Percentiles rank a stretch among this genome's conserved stretches.
Conservation (phyloP, 2,329 filamentous ascomycete genomes). For the Dryadomyces quercivorus region DNA sequence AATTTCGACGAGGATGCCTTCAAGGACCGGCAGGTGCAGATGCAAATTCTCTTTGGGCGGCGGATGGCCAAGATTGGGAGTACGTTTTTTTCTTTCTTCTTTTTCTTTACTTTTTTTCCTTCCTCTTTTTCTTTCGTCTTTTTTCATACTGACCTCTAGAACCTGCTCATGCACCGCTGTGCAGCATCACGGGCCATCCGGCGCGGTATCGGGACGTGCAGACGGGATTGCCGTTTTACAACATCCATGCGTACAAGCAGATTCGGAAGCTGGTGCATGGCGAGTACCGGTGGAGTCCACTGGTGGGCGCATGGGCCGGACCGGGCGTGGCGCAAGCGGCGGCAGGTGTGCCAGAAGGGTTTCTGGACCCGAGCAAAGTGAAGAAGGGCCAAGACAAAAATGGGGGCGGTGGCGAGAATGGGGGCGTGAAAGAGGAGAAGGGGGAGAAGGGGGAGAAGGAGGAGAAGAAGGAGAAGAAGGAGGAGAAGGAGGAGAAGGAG, state of each 20-base stretch:
- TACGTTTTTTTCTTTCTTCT: conserved; percentile 20
- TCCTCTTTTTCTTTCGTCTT: background rate
- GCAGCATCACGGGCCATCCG: conserved; percentile 70
- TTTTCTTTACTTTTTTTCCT: background rate
- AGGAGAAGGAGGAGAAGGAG: background rate
- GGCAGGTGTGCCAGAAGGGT: conserved; percentile 68
- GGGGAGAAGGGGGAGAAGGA: no score
- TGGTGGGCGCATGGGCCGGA: conserved; percentile 77
- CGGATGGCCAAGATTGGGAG: conserved; percentile 46
- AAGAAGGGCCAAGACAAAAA: conserved; percentile 3
- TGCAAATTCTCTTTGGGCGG: conserved; percentile 44
- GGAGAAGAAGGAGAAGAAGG: background rate
- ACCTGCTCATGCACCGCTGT: conserved; percentile 43
- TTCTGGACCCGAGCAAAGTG: conserved; percentile 27
- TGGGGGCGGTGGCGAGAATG: no score
- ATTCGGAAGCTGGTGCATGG: conserved; percentile 63
- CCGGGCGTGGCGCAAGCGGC: conserved; percentile 46
- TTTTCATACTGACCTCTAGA: conserved; percentile 21
- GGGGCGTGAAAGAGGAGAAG: background rate
- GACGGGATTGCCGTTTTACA: conserved; percentile 72
- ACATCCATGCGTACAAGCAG: conserved; percentile 68
- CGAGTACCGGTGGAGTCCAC: conserved; percentile 69
- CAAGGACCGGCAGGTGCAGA: conserved; percentile 44
- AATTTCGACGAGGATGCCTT: conserved; percentile 46
- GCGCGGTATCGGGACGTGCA: conserved; percentile 77